A percentile compares a stretch with the other conserved stretches of the same genome.
phyloP scores from a whole-genome alignment of 2,329 filamentous ascomycete species.

The Raffaelea deltoideospora region DNA sequence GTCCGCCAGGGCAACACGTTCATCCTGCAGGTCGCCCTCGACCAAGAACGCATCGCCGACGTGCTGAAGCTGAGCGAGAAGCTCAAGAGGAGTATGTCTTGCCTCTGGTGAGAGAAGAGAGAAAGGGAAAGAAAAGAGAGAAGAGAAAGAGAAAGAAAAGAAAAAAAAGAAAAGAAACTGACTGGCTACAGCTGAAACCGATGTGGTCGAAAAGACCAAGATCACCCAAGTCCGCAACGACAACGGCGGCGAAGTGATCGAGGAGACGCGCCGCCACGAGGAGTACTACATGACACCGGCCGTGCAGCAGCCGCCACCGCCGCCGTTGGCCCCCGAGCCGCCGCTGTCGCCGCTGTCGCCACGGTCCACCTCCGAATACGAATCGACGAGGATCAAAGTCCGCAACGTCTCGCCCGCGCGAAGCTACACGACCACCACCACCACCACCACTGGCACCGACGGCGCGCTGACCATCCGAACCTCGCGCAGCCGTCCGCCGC shows the following conservation, averaged over 20 bases:
- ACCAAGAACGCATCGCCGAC: slow-evolving; percentile 83
- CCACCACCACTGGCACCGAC: slow-evolving; percentile 10
- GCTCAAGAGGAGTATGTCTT: slow-evolving; percentile 46
- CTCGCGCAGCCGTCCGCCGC: slow-evolving; percentile 15
- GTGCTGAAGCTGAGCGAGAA: slow-evolving; percentile 70
- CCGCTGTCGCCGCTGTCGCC: slow-evolving; percentile 8
- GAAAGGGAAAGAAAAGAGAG: too few species aligned
- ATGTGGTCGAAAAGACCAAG: slow-evolving; percentile 6
- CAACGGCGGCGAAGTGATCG: slow-evolving; percentile 23
- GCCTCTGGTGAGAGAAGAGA: not conserved
- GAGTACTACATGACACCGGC: slow-evolving; percentile 20
- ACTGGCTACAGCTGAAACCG: slow-evolving; percentile 4
- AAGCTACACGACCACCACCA: slow-evolving; percentile 14
- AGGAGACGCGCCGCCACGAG: slow-evolving; percentile 30
- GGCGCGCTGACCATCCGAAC: slow-evolving; percentile 9
- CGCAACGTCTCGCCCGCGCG: slow-evolving; percentile 32
- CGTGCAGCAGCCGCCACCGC: slow-evolving; percentile 9
- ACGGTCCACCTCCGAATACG: not conserved
- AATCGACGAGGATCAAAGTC: slow-evolving; percentile 25
- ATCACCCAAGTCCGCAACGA: not conserved
- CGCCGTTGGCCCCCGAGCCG: slow-evolving; percentile 13
- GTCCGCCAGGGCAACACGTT: slow-evolving; percentile 71
- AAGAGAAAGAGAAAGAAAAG: too few species aligned
- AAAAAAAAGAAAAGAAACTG: too few species aligned
- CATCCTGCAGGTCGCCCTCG: slow-evolving; percentile 69